A percentile compares a stretch with the other conserved stretches of the same genome.
These are phyloP conservation scores for Colletotrichum karsti DNA, from an alignment of 2,329 filamentous ascomycete genomes.

Conservation along the genomic window DNA sequence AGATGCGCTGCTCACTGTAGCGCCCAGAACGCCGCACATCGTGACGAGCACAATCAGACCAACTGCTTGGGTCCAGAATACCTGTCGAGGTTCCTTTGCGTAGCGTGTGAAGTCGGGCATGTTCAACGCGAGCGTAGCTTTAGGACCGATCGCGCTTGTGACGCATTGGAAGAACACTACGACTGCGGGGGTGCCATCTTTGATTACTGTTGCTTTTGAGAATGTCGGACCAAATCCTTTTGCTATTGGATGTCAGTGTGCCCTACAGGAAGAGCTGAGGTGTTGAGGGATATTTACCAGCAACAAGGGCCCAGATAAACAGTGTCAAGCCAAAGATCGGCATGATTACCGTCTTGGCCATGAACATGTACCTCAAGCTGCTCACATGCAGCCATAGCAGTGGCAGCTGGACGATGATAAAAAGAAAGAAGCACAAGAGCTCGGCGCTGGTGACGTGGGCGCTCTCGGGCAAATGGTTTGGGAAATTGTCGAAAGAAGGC, in stretches of 20 bases:
- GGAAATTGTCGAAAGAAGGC: slow-evolving; percentile 48
- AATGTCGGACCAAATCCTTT: slow-evolving; percentile 33
- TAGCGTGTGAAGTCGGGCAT: slow-evolving; percentile 33
- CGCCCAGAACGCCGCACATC: slow-evolving; percentile 54
- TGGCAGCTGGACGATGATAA: slow-evolving; percentile 36
- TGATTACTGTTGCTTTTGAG: slow-evolving; percentile 27
- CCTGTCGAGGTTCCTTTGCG: slow-evolving; percentile 27
- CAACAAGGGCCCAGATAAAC: slow-evolving; percentile 33
- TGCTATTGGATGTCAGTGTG: background rate
- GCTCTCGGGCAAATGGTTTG: slow-evolving; percentile 47
- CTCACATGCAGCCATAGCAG: slow-evolving; percentile 32
- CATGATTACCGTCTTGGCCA: slow-evolving; percentile 31
- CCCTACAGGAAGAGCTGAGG: accelerated
- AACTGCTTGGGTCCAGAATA: slow-evolving; percentile 31
- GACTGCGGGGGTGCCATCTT: slow-evolving; percentile 28
- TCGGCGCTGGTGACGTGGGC: slow-evolving; percentile 41
- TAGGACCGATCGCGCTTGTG: slow-evolving; percentile 33
- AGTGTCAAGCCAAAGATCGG: slow-evolving; percentile 32
- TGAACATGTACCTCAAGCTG: slow-evolving; percentile 32
- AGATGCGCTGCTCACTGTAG: slow-evolving; percentile 49
- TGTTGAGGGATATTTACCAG: background rate
- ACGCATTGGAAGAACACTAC: slow-evolving; percentile 33
- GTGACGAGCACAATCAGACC: slow-evolving; percentile 26
- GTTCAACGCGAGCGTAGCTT: slow-evolving; percentile 30
- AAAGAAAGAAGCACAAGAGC: slow-evolving; percentile 34